A percentile compares a stretch with the other conserved stretches of the same genome.
Evolutionary conservation across 441 rosid genomes (phyloP).

Genomic region (Pelargonium myrrhifolium): DNA sequence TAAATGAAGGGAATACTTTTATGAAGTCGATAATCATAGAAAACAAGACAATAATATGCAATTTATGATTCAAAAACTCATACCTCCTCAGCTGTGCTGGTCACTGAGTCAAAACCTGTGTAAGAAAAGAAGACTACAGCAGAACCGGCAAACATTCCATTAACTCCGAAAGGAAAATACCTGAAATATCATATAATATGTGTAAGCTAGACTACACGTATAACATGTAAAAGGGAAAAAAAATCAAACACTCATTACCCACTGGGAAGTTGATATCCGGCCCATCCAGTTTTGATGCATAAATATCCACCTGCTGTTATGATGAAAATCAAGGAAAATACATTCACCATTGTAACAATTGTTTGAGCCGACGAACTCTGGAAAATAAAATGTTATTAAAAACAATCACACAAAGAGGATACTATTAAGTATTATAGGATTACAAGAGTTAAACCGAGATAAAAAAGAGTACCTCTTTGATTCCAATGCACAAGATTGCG

Average conservation of each 20-base stretch:
- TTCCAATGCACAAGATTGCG: background rate
- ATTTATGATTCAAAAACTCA: background rate
- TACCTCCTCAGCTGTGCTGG: slow-evolving; percentile 91
- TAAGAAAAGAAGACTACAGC: slow-evolving; percentile 75
- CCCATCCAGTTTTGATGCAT: slow-evolving; percentile 76
- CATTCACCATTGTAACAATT: slow-evolving; percentile 61
- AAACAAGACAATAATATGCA: background rate
- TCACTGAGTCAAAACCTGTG: slow-evolving; percentile 84
- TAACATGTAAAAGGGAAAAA: slow-evolving; percentile 6
- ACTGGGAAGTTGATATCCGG: slow-evolving; percentile 66
- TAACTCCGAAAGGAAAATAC: slow-evolving; percentile 69
- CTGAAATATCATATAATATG: slow-evolving; percentile 29
- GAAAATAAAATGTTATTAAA: slow-evolving; percentile 15
- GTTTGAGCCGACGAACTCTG: slow-evolving; percentile 76
- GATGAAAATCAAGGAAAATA: slow-evolving; percentile 67
- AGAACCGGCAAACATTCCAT: slow-evolving; percentile 84
- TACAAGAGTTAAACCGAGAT: background rate
- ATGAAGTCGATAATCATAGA: background rate
- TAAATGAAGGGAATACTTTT: background rate
- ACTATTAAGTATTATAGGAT: background rate
- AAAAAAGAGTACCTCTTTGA: background rate
- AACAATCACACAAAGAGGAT: background rate
- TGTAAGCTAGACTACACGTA: slow-evolving; percentile 3
- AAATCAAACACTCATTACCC: slow-evolving; percentile 36
- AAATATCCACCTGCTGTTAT: slow-evolving; percentile 65